phyloP scores from a whole-genome alignment of 495 filamentous ascomycete species.

The Oleoguttula mirabilis region DNA sequence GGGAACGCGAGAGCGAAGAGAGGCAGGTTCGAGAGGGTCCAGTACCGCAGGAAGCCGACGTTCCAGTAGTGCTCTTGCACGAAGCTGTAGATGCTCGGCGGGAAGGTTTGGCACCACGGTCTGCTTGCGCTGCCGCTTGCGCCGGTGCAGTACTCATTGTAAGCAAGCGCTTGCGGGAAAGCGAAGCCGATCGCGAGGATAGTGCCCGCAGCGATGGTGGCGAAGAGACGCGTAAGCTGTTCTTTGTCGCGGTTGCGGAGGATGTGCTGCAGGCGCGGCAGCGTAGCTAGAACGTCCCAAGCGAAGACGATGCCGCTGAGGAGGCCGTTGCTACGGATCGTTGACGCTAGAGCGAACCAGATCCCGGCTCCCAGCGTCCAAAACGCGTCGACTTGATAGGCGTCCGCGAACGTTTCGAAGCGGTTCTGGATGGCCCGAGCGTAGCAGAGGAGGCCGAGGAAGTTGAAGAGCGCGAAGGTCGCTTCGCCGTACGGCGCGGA shows the following conservation, averaged over 20 bases:
- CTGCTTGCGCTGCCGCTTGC: slow-evolving; percentile 34
- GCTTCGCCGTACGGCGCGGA: slow-evolving; percentile 79
- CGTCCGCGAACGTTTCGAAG: slow-evolving; percentile 12
- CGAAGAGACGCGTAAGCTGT: slow-evolving; percentile 21
- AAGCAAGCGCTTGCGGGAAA: slow-evolving; percentile 66
- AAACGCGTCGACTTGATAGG: slow-evolving; percentile 27
- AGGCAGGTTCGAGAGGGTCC: slow-evolving; percentile 75
- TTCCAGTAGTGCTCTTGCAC: slow-evolving; percentile 89
- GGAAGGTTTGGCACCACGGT: slow-evolving; percentile 58
- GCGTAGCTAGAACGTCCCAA: slow-evolving; percentile 38
- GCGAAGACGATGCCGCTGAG: slow-evolving; percentile 67
- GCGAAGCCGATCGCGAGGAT: slow-evolving; percentile 53
- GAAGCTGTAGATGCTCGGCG: slow-evolving; percentile 83
- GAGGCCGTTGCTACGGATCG: slow-evolving; percentile 76
- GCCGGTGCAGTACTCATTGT: slow-evolving; percentile 51
- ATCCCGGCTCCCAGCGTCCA: slow-evolving; percentile 47
- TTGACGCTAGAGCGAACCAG: slow-evolving; percentile 60
- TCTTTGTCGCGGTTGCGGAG: slow-evolving; percentile 16
- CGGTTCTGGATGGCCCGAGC: slow-evolving; percentile 22
- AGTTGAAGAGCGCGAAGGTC: slow-evolving; percentile 64
- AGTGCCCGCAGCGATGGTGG: slow-evolving; percentile 52
- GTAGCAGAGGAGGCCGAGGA: slow-evolving; percentile 59
- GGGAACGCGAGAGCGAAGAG: slow-evolving; percentile 76
- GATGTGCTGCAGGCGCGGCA: slow-evolving; percentile 14
- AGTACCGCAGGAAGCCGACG: slow-evolving; percentile 78